Evolutionary conservation across 2,329 filamentous ascomycete genomes (phyloP).

Genomic region (Conoideocrella luteorostrata): DNA sequence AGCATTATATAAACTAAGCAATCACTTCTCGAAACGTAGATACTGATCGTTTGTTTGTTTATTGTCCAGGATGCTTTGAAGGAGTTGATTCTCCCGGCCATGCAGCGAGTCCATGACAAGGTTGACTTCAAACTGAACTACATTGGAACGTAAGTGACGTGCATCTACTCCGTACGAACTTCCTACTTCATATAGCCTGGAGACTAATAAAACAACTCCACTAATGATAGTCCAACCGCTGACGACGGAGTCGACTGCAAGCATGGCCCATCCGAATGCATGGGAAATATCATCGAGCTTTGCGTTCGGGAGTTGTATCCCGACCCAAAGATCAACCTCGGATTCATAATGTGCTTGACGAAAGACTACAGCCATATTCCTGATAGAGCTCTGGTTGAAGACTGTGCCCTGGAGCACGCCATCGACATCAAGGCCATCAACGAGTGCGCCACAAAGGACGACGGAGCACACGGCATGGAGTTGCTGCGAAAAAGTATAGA

Average conservation of each 20-base stretch:
- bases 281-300: slow-evolving; percentile 91
- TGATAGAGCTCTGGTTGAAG: slow-evolving; percentile 67
- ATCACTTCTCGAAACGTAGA: neutral
- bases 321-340: slow-evolving; percentile 79
- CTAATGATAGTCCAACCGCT: slow-evolving; percentile 49
- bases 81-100: slow-evolving; percentile 74
- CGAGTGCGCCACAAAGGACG: slow-evolving; percentile 70
- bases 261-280: slow-evolving; percentile 82
- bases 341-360: slow-evolving; percentile 87
- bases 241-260: slow-evolving; percentile 82
- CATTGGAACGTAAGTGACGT: slow-evolving; percentile 63
- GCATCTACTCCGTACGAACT: too few species aligned
- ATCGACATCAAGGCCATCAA: slow-evolving; percentile 79
- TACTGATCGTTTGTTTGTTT: neutral
- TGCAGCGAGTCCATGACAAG: slow-evolving; percentile 75
- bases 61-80: slow-evolving; percentile 61
- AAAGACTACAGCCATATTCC: slow-evolving; percentile 73
- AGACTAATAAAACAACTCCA: neutral
- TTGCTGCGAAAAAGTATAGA: slow-evolving; percentile 63
- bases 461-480: slow-evolving; percentile 63
- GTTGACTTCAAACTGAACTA: slow-evolving; percentile 89
- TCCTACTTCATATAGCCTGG: too few species aligned
- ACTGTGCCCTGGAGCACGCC: slow-evolving; percentile 86
- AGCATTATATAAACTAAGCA: too few species aligned
- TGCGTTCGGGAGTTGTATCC: slow-evolving; percentile 81